phyloP scores from a whole-genome alignment of 208 protist species.

The Vickermania ingenoplastis region DNA sequence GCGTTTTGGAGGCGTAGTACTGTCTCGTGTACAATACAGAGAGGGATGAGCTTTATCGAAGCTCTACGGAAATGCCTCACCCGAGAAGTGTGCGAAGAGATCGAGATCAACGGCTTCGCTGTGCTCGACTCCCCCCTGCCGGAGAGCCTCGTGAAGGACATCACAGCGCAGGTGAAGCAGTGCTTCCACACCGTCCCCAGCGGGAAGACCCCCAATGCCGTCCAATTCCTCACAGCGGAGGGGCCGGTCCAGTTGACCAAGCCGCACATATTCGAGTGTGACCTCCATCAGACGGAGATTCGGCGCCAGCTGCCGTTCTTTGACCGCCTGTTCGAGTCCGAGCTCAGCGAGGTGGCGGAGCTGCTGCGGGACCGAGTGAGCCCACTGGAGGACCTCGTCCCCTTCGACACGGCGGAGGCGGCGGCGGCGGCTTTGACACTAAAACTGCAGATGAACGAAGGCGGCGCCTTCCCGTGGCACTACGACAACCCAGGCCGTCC shows the following conservation, averaged over 20 bases:
- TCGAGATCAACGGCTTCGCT: conserved; percentile 29
- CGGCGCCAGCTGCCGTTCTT: conserved; percentile 24
- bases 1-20: too few relatives aligned
- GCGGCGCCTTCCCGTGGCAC: conserved; percentile 48
- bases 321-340: conserved; percentile 18
- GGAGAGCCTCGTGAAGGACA: conserved; percentile 7
- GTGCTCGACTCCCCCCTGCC: conserved; percentile 21
- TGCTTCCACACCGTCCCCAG: conserved; percentile 28
- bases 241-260: conserved; percentile 35
- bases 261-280: conserved; percentile 43
- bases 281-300: conserved; percentile 24
- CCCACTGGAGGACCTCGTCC: conserved; percentile 21
- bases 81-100: conserved; percentile 16
- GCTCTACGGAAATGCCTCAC: conserved; percentile 17
- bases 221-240: conserved; percentile 28
- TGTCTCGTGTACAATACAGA: too few relatives aligned
- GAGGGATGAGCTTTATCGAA: too few relatives aligned
- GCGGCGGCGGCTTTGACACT: conserved; percentile 20
- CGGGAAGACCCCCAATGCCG: conserved; percentile 21
- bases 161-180: conserved; percentile 18
- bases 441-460: conserved; percentile 49
- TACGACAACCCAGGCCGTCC: conserved; percentile 41
- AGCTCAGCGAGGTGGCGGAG: conserved; percentile 22
- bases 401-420: conserved; percentile 9
- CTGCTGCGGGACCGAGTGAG: conserved; percentile 20